Percentiles rank a stretch among this genome's conserved stretches.
Conservation (phyloP, 2,329 filamentous ascomycete species). For the Daldinia eschscholtzii region DNA sequence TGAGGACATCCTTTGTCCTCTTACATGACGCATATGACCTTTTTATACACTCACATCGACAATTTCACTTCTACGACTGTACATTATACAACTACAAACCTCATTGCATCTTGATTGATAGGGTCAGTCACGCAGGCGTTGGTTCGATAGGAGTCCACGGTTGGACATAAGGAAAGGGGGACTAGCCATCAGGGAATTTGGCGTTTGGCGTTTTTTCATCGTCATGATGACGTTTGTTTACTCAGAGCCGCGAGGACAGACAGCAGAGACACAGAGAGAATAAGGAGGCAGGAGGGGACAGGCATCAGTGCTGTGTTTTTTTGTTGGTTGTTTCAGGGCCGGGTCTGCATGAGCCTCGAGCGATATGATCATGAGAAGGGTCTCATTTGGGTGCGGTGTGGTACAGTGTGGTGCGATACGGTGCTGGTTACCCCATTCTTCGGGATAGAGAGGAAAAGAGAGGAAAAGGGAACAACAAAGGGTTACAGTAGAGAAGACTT, state of each 20-base stretch:
- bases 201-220: slow-evolving; percentile 32
- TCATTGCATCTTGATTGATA: slow-evolving; percentile 35
- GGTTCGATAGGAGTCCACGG: slow-evolving; percentile 21
- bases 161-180: slow-evolving; percentile 27
- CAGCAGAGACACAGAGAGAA: neutral
- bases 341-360: slow-evolving; percentile 11
- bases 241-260: slow-evolving; percentile 9
- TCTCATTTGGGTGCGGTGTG: slow-evolving; percentile 3
- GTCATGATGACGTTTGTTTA: neutral
- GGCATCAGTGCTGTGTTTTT: slow-evolving; percentile 7
- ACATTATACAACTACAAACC: slow-evolving; percentile 27
- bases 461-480: neutral
- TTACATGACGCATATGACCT: slow-evolving; percentile 15
- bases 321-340: slow-evolving; percentile 9
- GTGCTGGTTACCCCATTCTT: neutral
- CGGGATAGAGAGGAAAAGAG: slow-evolving; percentile 1
- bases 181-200: slow-evolving; percentile 28
- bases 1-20: neutral
- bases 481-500: slow-evolving; percentile 12
- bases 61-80: slow-evolving; percentile 33
- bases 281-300: neutral
- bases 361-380: slow-evolving; percentile 7
- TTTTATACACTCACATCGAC: slow-evolving; percentile 12
- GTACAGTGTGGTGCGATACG: neutral
- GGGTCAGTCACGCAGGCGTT: slow-evolving; percentile 43